These are phyloP conservation scores for Acanthamoeba divionensis DNA, from an alignment of 208 protist species.

Conservation along the genomic window DNA sequence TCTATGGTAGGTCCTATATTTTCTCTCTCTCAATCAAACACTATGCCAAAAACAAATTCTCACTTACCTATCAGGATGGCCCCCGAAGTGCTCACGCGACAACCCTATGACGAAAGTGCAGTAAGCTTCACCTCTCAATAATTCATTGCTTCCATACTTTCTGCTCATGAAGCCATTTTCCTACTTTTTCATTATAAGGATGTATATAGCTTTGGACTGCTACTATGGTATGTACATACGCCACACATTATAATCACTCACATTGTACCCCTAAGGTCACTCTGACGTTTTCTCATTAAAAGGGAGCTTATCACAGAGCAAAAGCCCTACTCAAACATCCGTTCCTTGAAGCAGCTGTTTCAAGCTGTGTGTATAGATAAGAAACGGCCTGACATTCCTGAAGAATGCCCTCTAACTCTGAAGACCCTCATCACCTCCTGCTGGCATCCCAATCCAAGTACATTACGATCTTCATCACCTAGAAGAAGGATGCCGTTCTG, in stretches of 20 bases:
- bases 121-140: background rate
- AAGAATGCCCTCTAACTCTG: background rate
- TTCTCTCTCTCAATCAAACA: background rate
- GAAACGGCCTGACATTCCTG: background rate
- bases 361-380: constrained; percentile 15
- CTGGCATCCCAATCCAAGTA: constrained; percentile 15
- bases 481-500: too few species aligned
- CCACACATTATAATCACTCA: too few species aligned
- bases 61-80: background rate
- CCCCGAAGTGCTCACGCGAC: background rate
- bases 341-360: background rate
- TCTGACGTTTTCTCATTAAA: too few species aligned
- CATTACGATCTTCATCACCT: too few species aligned
- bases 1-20: background rate
- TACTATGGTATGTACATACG: constrained; percentile 48
- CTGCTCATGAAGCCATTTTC: background rate
- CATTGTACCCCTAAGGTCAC: too few species aligned
- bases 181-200: background rate
- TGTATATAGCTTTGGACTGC: constrained; percentile 30
- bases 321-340: background rate
- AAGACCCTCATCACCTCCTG: background rate
- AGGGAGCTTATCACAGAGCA: constrained; percentile 22
- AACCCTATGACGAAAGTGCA: constrained; percentile 21
- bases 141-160: background rate
- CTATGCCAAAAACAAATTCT: background rate